phyloP scores from a whole-genome alignment of 176 grass and related monocot species.

The Bothriochloa decipiens region DNA sequence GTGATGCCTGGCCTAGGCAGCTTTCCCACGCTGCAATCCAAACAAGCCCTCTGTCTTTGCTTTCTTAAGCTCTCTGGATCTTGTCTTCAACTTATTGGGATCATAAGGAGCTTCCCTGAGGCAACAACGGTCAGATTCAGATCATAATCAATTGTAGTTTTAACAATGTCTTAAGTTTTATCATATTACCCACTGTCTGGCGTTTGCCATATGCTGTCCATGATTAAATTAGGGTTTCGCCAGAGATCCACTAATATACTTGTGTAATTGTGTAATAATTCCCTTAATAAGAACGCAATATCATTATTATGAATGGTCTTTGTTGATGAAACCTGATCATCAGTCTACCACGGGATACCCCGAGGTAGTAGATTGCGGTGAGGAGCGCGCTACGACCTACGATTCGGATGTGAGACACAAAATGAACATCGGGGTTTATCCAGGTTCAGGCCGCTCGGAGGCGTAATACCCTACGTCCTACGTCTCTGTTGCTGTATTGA shows the following conservation, averaged over 20 bases:
- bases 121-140: neutral
- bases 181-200: neutral
- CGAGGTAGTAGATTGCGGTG: too few species aligned
- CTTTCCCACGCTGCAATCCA: too few species aligned
- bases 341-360: too few species aligned
- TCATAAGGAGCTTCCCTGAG: neutral
- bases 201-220: neutral
- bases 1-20: too few species aligned
- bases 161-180: neutral
- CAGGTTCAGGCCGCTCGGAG: too few species aligned
- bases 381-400: too few species aligned
- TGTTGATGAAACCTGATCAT: too few species aligned
- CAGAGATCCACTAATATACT: neutral
- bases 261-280: neutral
- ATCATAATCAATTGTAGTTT: neutral
- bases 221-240: neutral
- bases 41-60: neutral
- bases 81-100: neutral
- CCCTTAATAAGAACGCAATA: neutral
- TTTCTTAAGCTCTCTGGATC: neutral
- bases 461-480: too few species aligned
- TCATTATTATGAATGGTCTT: neutral
- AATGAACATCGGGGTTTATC: too few species aligned
- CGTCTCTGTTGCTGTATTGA: too few species aligned
- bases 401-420: too few species aligned